phyloP scores from a whole-genome alignment of 768 basidiomycete genomes.

The Lactarius sp. region DNA sequence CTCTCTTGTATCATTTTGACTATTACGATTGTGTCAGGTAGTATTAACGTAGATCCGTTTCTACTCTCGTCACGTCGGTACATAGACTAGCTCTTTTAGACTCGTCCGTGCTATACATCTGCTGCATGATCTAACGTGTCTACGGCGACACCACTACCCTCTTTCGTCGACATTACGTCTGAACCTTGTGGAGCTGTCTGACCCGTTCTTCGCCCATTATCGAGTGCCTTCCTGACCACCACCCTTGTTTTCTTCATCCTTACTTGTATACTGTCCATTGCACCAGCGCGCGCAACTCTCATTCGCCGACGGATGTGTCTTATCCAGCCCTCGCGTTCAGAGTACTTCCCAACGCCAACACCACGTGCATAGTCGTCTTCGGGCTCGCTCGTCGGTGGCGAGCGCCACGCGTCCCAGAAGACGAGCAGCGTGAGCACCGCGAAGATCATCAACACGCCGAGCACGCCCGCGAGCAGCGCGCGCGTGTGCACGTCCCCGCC shows the following conservation, averaged over 20 bases:
- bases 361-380: conserved; percentile 9
- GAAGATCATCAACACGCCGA: conserved; percentile 5
- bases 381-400: conserved; percentile 13
- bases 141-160: not conserved
- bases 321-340: not conserved
- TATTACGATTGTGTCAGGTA: not conserved
- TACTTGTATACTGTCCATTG: not conserved
- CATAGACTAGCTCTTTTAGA: not conserved
- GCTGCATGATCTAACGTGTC: not conserved
- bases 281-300: not conserved
- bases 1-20: not conserved
- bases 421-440: conserved; percentile 3
- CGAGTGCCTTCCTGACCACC: not conserved
- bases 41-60: not conserved
- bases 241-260: not conserved
- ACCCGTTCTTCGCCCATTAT: not conserved
- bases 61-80: not conserved
- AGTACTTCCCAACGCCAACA: not conserved
- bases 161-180: not conserved
- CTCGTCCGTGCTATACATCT: not conserved
- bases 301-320: not conserved
- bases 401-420: conserved; percentile 19
- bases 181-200: not conserved
- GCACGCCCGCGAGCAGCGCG: not conserved
- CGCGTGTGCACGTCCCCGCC: not conserved